Base-by-base conservation (phyloP, 805 yeast genomes). In the Lipomyces mesembrius region DNA sequence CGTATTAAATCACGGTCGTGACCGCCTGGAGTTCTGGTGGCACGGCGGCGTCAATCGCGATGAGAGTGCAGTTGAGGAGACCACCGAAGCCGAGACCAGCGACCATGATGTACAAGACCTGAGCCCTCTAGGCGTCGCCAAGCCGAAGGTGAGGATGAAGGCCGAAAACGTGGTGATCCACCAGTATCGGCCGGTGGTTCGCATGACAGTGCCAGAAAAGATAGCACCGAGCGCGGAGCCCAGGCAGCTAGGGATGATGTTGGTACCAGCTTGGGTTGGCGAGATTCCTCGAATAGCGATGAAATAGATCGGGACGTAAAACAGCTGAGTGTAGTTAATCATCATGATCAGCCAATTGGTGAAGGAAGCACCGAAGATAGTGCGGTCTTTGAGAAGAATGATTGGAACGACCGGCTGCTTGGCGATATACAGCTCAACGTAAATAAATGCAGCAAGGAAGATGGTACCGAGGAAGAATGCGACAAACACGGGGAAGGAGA, bases 1-100 rank as follows among this genome's bases (percentile, higher is more conserved):
- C 89, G 74, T 89, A 89, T 69, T 88, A 91, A 67, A 89, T 87
- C 0, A 92, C 88, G 0, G 93, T 89, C 0, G 90, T 88, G 37
- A 89, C 82, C 1, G 94, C 92, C 74, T 88, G 92, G 70, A 83
- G 83, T 57, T 82, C 79, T 17, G 77, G 69, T 2, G 87, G 85
- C 0, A 86, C 91, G 3, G 90, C 83, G 0, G 90, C 86, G 63
- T 88, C 86, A 79, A 88, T 81, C 0, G 91, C 87, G 27, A 88
- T 77, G 60, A 88, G 77, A 0, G 89, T 85, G 3, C 86, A 83
- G 0, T 90, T 87, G 65, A 88, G 79, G 71, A 83, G 79, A 2
- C 83, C 78, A 1, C 91, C 83, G 67, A 85, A 83, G 0, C 87
- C 88, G 51, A 83, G 79, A 14, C 90, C 88, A 2, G 87, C 84